These are phyloP conservation scores for Lichtheimia hyalospora DNA, from an alignment of 371 early-diverging fungal species.

Conservation along the genomic window DNA sequence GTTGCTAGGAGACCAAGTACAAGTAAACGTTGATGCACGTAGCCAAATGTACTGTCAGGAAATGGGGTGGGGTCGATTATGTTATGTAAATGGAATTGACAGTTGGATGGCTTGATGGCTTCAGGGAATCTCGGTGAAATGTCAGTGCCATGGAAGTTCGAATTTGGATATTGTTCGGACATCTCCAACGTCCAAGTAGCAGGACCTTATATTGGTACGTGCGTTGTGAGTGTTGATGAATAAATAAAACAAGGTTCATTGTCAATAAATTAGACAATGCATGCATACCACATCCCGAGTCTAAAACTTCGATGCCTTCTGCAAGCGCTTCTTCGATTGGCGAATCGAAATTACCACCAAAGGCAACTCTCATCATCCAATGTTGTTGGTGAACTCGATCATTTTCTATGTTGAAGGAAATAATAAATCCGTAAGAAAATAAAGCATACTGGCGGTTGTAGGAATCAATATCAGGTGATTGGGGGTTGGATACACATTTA, in stretches of 20 bases:
- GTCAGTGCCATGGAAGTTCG: slow-evolving; percentile 21
- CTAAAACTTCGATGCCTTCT: neutral
- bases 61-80: slow-evolving; percentile 53
- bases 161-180: slow-evolving; percentile 19
- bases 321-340: neutral
- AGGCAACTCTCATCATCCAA: neutral
- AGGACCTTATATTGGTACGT: slow-evolving; percentile 36
- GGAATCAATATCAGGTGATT: neutral
- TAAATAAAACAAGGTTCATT: neutral
- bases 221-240: neutral
- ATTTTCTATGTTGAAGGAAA: neutral
- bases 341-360: neutral
- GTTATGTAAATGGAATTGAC: slow-evolving; percentile 52
- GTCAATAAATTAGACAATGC: neutral
- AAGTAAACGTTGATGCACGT: slow-evolving; percentile 50
- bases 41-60: slow-evolving; percentile 53
- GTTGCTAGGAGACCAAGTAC: slow-evolving; percentile 25
- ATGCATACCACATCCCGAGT: slow-evolving; percentile 3
- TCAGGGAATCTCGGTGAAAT: slow-evolving; percentile 17
- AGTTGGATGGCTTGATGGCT: slow-evolving; percentile 21
- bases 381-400: neutral
- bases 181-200: slow-evolving; percentile 22
- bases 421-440: too few species aligned
- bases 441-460: neutral
- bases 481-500: too few species aligned